A percentile compares a stretch with the other conserved stretches of the same genome.
Conservation (phyloP, 129 eudicot species). For the Glebionis coronaria region DNA sequence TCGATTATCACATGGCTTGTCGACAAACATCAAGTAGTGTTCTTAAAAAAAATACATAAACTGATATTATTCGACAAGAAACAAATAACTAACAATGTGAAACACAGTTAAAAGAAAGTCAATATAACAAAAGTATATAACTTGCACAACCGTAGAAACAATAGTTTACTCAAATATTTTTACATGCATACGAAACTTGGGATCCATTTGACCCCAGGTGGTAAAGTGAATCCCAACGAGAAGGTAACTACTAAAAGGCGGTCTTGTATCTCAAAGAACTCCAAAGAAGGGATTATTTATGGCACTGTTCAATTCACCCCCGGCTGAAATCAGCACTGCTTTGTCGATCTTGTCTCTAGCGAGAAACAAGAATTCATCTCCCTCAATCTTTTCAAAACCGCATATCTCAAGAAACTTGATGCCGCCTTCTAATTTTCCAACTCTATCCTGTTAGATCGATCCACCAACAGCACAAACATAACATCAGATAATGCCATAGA, state of each 20-base stretch:
- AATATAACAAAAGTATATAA: too few species aligned
- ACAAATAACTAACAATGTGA: too few species aligned
- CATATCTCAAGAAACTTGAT: slow-evolving; percentile 78
- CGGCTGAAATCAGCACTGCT: slow-evolving; percentile 68
- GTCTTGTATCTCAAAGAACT: slow-evolving; percentile 42
- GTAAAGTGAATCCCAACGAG: slow-evolving; percentile 1
- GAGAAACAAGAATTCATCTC: slow-evolving; percentile 74
- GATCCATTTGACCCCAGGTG: neutral
- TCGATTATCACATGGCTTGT: neutral
- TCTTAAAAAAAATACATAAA: neutral
- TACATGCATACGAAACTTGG: too few species aligned
- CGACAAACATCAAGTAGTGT: neutral
- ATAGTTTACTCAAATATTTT: too few species aligned
- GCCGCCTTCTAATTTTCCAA: slow-evolving; percentile 79
- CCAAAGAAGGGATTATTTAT: slow-evolving; percentile 87
- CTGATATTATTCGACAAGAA: too few species aligned
- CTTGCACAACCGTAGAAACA: too few species aligned
- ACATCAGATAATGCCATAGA: neutral
- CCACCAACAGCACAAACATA: slow-evolving; percentile 1
- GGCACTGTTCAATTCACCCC: slow-evolving; percentile 68
- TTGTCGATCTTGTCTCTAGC: slow-evolving; percentile 78
- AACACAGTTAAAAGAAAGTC: too few species aligned
- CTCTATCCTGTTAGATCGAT: slow-evolving; percentile 66
- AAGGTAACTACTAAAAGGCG: neutral
- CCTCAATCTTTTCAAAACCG: too few species aligned